Base-by-base conservation (phyloP, 2,329 filamentous ascomycete genomes). In the Cladosporium sp. region DNA sequence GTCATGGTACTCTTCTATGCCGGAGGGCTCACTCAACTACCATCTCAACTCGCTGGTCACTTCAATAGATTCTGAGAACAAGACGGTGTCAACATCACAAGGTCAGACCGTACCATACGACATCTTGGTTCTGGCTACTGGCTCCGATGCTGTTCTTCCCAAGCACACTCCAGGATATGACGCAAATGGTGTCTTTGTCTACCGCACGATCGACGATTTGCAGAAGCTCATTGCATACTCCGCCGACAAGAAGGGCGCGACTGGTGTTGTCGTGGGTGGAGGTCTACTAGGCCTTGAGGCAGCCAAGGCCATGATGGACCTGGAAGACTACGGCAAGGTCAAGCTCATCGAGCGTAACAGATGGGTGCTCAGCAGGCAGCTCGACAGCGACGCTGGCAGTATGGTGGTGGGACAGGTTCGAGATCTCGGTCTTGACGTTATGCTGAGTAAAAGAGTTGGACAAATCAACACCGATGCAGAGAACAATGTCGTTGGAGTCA, bases 251-350 rank as follows among this genome's bases (percentile, higher is more conserved):
- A 90, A 88, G 71, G 91, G 87, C 4, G 87, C 88, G 2, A 85
- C 86, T 2, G 92, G 91, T 0, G 86, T 88, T 4, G 92, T 95
- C 0, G 91, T 97, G 3, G 93, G 93, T 28, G 93, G 93, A 62
- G 93, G 93, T 0, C 78, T 97, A 28, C 83, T 97, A 0, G 93
- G 93, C 0, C 85, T 97, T 0, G 93, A 97, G 79, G 93, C 93
- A 2, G 93, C 92, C 38, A 95, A 96, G 73, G 93, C 93, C 1
- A 93, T 97, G 91, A 89, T 93, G 81, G 92, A 96, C 74, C 81
- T 97, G 10, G 85, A 91, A 71, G 86, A 88, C 61, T 96, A 90
- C 74, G 82, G 85, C 14, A 86, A 87, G 66, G 90, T 97, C 61
- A 91, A 88, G 71, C 81, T 97, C 10, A 87, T 97, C 61, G 93